These are phyloP conservation scores for Gymnopus androsaceus DNA, from an alignment of 1,284 basidiomycete species.

Conservation along the genomic window DNA sequence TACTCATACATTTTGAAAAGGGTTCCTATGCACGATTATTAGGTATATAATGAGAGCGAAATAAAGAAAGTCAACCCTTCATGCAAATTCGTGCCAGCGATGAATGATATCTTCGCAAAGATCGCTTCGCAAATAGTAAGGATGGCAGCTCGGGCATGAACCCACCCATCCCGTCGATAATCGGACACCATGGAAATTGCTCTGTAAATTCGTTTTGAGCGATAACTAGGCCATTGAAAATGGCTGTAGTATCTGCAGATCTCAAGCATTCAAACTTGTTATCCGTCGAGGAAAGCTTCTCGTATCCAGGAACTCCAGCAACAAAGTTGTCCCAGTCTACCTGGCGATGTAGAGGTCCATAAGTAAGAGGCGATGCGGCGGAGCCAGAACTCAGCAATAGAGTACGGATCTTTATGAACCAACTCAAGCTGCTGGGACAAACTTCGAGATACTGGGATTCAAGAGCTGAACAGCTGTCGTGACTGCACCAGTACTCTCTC, in stretches of 20 bases:
- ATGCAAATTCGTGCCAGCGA: conserved; percentile 49
- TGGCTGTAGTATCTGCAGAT: conserved; percentile 36
- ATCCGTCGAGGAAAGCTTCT: conserved; percentile 27
- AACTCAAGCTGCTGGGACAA: conserved; percentile 44
- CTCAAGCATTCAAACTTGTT: conserved; percentile 44
- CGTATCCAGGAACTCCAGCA: conserved; percentile 37
- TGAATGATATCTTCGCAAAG: conserved; percentile 47
- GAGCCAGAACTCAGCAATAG: conserved; percentile 30
- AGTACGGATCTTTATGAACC: background rate
- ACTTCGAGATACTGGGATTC: conserved; percentile 38
- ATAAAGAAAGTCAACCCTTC: conserved; percentile 46
- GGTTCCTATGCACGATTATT: conserved; percentile 39
- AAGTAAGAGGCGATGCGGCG: conserved; percentile 32
- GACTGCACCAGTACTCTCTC: conserved; percentile 55
- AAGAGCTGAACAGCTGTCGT: conserved; percentile 45
- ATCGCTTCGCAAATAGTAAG: conserved; percentile 32
- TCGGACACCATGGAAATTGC: conserved; percentile 39
- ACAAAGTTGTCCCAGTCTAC: conserved; percentile 46
- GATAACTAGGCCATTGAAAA: conserved; percentile 33
- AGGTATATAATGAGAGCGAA: background rate
- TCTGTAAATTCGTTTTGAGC: conserved; percentile 29
- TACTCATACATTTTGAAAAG: too few species aligned
- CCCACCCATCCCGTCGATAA: conserved; percentile 46
- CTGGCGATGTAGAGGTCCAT: conserved; percentile 33
- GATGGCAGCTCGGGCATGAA: conserved; percentile 45